phyloP scores from a whole-genome alignment of 148 eudicot species.

The Oxyria digyna region DNA sequence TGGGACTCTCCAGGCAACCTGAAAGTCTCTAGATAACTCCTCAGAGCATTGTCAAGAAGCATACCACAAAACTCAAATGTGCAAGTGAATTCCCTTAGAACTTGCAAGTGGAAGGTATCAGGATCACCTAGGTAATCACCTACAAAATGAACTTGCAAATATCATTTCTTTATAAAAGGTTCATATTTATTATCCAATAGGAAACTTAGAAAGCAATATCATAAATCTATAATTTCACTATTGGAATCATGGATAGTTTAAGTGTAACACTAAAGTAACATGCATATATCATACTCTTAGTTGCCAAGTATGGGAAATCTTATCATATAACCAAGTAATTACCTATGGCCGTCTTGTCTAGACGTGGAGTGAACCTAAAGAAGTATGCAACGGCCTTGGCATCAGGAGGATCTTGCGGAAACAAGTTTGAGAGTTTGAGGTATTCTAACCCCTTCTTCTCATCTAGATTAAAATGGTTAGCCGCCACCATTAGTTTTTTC shows the following conservation, averaged over 20 bases:
- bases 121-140: slow-evolving; percentile 94
- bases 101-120: slow-evolving; percentile 62
- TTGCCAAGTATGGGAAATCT: too few relatives aligned
- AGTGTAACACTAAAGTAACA: background rate
- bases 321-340: slow-evolving; percentile 12
- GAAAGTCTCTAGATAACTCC: slow-evolving; percentile 67
- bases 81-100: slow-evolving; percentile 58
- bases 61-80: slow-evolving; percentile 70
- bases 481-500: slow-evolving; percentile 52
- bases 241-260: too few relatives aligned
- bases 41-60: slow-evolving; percentile 60
- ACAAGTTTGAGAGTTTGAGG: slow-evolving; percentile 42
- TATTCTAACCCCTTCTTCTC: slow-evolving; percentile 83
- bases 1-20: slow-evolving; percentile 95
- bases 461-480: slow-evolving; percentile 75
- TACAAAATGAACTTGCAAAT: background rate
- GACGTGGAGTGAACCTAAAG: slow-evolving; percentile 59
- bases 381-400: slow-evolving; percentile 66
- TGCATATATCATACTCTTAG: background rate
- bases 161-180: background rate
- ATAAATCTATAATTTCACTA: too few relatives aligned
- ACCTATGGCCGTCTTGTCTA: slow-evolving; percentile 70
- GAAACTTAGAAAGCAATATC: too few relatives aligned
- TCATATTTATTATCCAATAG: background rate
- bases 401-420: slow-evolving; percentile 53